phyloP scores from a whole-genome alignment of 2,329 filamentous ascomycete species.

The Diplodia mutila region DNA sequence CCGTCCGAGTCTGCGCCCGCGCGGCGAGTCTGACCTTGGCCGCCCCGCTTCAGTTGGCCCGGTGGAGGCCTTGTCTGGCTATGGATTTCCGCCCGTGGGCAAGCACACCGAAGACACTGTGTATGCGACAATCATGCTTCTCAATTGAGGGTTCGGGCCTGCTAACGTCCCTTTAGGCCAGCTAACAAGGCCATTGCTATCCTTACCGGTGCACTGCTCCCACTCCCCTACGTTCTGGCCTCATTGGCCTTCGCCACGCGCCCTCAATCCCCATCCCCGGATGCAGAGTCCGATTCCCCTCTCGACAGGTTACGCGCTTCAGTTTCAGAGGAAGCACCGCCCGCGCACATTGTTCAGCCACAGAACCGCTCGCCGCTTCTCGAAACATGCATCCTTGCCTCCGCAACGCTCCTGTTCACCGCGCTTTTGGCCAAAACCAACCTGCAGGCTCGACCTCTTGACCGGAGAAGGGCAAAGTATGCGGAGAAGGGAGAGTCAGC shows the following conservation, averaged over 20 bases:
- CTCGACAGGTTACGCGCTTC: slow-evolving; percentile 20
- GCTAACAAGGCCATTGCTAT: slow-evolving; percentile 49
- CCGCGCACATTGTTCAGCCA: neutral
- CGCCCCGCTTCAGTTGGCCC: slow-evolving; percentile 33
- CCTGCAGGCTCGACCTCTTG: slow-evolving; percentile 37
- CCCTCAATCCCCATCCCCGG: neutral
- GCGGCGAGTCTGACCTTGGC: slow-evolving; percentile 53
- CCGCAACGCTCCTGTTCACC: slow-evolving; percentile 50
- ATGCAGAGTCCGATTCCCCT: slow-evolving; percentile 12
- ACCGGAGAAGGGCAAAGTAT: slow-evolving; percentile 41
- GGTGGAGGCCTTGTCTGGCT: slow-evolving; percentile 10
- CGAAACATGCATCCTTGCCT: slow-evolving; percentile 51
- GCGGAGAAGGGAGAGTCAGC: slow-evolving; percentile 16
- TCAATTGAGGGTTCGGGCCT: neutral
- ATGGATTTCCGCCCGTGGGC: slow-evolving; percentile 15
- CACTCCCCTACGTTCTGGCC: slow-evolving; percentile 53
- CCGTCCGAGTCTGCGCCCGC: slow-evolving; percentile 39
- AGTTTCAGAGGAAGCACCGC: slow-evolving; percentile 3
- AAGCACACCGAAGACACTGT: neutral
- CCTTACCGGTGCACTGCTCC: slow-evolving; percentile 55
- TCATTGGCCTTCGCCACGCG: slow-evolving; percentile 47
- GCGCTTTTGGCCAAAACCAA: slow-evolving; percentile 46
- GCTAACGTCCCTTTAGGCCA: slow-evolving; percentile 32
- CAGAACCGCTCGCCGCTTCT: slow-evolving; percentile 39
- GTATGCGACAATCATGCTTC: slow-evolving; percentile 8